Evolutionary conservation across 2,329 filamentous ascomycete species (phyloP), one percentile per base, ranked within the genome.

Genomic region (Emydomyces testavorans): DNA sequence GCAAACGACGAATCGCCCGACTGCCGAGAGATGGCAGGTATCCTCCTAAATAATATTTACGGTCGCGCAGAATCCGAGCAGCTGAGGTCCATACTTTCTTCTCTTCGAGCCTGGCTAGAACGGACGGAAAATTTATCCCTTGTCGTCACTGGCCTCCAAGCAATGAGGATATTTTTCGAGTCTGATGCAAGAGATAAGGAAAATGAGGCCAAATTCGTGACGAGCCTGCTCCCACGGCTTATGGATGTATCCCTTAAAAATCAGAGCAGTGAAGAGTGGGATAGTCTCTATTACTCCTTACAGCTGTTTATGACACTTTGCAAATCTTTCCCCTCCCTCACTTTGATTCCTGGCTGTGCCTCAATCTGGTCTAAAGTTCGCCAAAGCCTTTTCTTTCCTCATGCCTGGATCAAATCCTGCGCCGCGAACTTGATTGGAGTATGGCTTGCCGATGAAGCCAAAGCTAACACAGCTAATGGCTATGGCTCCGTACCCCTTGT

Each of bases 1-100:
- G 80, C 84, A 50, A 94, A 95, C 57, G 92, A 98, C 52, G 85
- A 93, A 46, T 86, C 85, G 41, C 77, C 82, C 44, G 85, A 86
- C 56, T 98, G 92, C 64, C 80, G 85, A 24, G 77, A 88, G 52
- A 82, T 90, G 63, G 88, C 89, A 0, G 82, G 80, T 37, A 78
- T 83, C 49, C 70, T 98, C 37, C 71, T 96, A 49, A 87, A 84
- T 59, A 81, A 85, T 58, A 75, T 92, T 15, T 94, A 94, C 65
- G 77, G 79, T 49, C 80, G 82, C 57, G 82, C 88, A 1, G 83
- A 90, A 60, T 76, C 77, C 52, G 83, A 88, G 54, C 77, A 80
- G 50, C 71, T 79, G 31, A 76, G 80, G 53, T 81, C 77, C 39
- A 88, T 94, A 60, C 67, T 92, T 31, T 69, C 69, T 0, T 74